Evolutionary conservation across 2,329 filamentous ascomycete genomes (phyloP).

Genomic region (Claviceps monticola): DNA sequence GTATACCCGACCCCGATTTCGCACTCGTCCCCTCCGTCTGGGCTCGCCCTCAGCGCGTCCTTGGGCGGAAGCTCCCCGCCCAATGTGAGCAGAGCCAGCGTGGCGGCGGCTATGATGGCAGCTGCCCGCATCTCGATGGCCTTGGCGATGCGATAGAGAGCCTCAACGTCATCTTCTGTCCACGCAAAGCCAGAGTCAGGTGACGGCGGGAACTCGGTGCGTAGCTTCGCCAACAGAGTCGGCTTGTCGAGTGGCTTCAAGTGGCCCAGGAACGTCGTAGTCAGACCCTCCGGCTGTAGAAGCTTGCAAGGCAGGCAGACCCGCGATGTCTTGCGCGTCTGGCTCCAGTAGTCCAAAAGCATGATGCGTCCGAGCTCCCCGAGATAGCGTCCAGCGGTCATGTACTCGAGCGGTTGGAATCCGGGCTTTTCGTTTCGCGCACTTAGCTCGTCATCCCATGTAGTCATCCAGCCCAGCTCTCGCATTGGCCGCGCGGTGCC

Average conservation of each 20-base stretch:
- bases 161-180: constrained; percentile 44
- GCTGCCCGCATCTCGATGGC: constrained; percentile 60
- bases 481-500: constrained; percentile 56
- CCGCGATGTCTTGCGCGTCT: constrained; percentile 22
- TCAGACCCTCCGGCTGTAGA: constrained; percentile 45
- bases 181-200: constrained; percentile 41
- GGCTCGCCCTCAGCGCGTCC: constrained; percentile 4
- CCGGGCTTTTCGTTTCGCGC: constrained; percentile 53
- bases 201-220: constrained; percentile 36
- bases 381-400: constrained; percentile 67
- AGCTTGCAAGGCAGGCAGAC: constrained; percentile 41
- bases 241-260: constrained; percentile 40
- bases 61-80: constrained; percentile 48
- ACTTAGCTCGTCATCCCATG: constrained; percentile 59
- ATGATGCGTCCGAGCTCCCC: constrained; percentile 63
- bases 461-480: constrained; percentile 48
- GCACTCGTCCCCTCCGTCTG: constrained; percentile 11
- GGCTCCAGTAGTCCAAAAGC: constrained; percentile 49
- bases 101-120: constrained; percentile 59
- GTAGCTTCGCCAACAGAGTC: constrained; percentile 32
- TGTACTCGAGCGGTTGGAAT: constrained; percentile 74
- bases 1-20: constrained; percentile 68
- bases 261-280: constrained; percentile 60
- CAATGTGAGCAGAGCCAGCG: constrained; percentile 53
- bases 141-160: constrained; percentile 53